Base-by-base conservation (phyloP, 2,329 filamentous ascomycete species). In the Pseudogymnoascus sp. region DNA sequence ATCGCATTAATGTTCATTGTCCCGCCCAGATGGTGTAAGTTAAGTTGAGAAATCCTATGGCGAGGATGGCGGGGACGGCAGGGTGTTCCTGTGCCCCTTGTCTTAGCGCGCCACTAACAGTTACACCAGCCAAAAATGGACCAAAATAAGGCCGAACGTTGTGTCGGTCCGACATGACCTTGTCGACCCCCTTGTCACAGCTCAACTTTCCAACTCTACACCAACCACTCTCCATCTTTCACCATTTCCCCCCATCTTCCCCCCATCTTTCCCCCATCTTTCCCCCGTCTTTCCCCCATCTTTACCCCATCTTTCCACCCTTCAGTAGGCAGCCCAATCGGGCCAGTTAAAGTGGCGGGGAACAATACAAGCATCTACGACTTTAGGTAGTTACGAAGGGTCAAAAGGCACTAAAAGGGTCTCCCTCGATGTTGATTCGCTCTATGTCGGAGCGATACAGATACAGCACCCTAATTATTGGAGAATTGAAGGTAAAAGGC, bases 131-230 rank as follows among this genome's bases (percentile, higher is more conserved):
- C 9, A 33, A 26, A 23, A 53, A 50, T 29, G 19, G 17, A 21
- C 44, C 19, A 53, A 26, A 53, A 59, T 31, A 59, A 59, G 23
- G 50, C 50, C 50, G 23, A 59, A 59, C 17, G 5, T 23, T 13
- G n/a, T 59, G 50, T 59, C 50, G 50, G 50, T 4, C 50, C 50
- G 50, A 59, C 50, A 59, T 59, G 50, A 31, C 23, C 26, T 31
- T 26, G 23, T 17, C 21, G 21, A 7, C 46, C 13, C 6, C 37
- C 15, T 3, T 38, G 37, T 17, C 37, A 38, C 37, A 10, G 37
- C 37, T 42, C 29, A 1, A 31, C 13, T 7, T 3, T 2, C 23
- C 50, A 59, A 59, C 50, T 59, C 50, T 13, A 29, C 46, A 56
- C 50, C 17, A n/a, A 15, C 35, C 13, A 15, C 13, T 11, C 38